A percentile compares a stretch with the other conserved stretches of the same genome.
These are phyloP conservation scores for Pyrenophora tritici-repentis DNA, from an alignment of 2,329 filamentous ascomycete species.

Conservation along the genomic window DNA sequence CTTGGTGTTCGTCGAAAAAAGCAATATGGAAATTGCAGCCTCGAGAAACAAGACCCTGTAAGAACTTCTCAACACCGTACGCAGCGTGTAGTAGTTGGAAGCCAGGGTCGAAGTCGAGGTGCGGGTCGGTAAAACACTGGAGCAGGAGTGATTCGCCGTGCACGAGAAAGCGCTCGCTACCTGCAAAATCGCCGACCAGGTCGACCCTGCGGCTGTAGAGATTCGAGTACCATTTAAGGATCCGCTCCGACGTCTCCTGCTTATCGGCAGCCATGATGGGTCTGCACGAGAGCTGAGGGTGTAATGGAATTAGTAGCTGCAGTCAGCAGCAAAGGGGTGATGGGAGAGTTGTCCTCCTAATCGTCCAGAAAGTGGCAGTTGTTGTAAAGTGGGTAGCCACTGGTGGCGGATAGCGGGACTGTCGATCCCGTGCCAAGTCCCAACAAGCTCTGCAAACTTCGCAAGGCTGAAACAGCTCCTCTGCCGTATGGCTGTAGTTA, in stretches of 20 bases:
- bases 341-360: slow-evolving; percentile 15
- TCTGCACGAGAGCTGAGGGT: slow-evolving; percentile 2
- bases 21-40: slow-evolving; percentile 73
- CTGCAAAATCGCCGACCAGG: slow-evolving; percentile 76
- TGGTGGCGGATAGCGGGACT: slow-evolving; percentile 24
- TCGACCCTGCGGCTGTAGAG: slow-evolving; percentile 46
- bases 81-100: slow-evolving; percentile 74
- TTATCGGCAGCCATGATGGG: slow-evolving; percentile 28
- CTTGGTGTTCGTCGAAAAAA: slow-evolving; percentile 66
- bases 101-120: slow-evolving; percentile 67
- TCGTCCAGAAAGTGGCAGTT: slow-evolving; percentile 9
- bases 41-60: slow-evolving; percentile 63
- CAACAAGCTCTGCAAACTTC: slow-evolving; percentile 13
- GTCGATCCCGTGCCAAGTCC: slow-evolving; percentile 17
- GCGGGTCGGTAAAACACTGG: slow-evolving; percentile 64
- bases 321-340: slow-evolving; percentile 14
- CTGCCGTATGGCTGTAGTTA: neutral
- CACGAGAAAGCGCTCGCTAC: slow-evolving; percentile 72
- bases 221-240: slow-evolving; percentile 44
- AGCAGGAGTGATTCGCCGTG: slow-evolving; percentile 75
- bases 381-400: slow-evolving; percentile 17
- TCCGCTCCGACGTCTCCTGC: slow-evolving; percentile 24
- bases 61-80: slow-evolving; percentile 69
- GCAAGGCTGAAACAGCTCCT: neutral
- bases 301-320: slow-evolving; percentile 7